Evolutionary conservation across 106 monocot species (phyloP).

Genomic region (Dioscorea zingiberensis): DNA sequence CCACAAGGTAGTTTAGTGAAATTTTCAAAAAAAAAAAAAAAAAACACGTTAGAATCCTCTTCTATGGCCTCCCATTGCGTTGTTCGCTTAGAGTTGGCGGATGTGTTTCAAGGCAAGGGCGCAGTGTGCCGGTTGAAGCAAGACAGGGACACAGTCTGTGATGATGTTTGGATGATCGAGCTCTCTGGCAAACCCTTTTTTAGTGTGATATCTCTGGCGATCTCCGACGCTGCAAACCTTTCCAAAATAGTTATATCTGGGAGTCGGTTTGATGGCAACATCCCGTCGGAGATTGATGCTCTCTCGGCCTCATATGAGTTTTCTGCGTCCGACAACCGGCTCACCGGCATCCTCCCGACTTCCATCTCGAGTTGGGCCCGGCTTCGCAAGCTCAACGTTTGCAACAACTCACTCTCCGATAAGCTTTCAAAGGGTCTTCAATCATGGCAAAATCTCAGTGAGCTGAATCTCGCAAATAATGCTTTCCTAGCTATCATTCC

Average conservation of each 20-base stretch:
- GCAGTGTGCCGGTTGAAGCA: no score
- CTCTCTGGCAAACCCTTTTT: slow-evolving; percentile 28
- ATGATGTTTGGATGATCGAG: slow-evolving; percentile 39
- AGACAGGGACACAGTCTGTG: no score
- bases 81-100: no score
- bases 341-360: slow-evolving; percentile 25
- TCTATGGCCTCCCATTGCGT: no score
- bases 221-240: slow-evolving; percentile 26
- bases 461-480: slow-evolving; percentile 40
- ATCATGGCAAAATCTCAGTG: slow-evolving; percentile 29
- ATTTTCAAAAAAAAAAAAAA: no score
- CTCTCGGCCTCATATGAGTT: slow-evolving; percentile 17
- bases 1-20: no score
- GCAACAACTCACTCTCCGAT: slow-evolving; percentile 34
- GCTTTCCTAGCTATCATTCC: no score
- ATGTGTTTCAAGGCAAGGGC: no score
- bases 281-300: slow-evolving; percentile 30
- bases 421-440: slow-evolving; percentile 21
- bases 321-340: slow-evolving; percentile 26
- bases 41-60: no score
- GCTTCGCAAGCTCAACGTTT: slow-evolving; percentile 27
- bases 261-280: slow-evolving; percentile 33
- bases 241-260: slow-evolving; percentile 24
- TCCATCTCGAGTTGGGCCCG: slow-evolving; percentile 9
- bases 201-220: slow-evolving; percentile 28